Percentiles rank a stretch among this genome's conserved stretches.
phyloP scores from a whole-genome alignment of 192 early-diverging fungal species.

The Coemansia asiatica region DNA sequence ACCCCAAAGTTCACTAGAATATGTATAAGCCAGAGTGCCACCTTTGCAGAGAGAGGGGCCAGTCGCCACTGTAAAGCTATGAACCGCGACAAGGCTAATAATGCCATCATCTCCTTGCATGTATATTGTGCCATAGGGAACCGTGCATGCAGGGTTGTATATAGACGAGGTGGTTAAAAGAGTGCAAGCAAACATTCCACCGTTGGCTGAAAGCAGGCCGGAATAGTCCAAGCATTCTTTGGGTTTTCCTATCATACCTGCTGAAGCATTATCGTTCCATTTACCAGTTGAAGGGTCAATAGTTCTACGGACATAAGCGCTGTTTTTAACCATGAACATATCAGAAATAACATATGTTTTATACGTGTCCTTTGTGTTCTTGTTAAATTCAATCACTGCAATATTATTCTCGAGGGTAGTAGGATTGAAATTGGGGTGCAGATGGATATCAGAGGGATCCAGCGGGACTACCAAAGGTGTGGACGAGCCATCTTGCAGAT shows the following conservation, averaged over 20 bases:
- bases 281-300: background rate
- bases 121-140: conserved; percentile 5
- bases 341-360: conserved; percentile 3
- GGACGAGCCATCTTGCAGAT: background rate
- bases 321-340: background rate
- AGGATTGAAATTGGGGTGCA: conserved; percentile 18
- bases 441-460: conserved; percentile 4
- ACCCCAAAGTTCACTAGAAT: background rate
- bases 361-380: conserved; percentile 8
- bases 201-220: background rate
- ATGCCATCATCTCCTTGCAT: background rate
- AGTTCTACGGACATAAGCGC: background rate
- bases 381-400: conserved; percentile 22
- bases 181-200: background rate
- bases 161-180: background rate
- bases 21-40: background rate
- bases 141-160: background rate
- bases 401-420: conserved; percentile 14
- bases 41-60: background rate
- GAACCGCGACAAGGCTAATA: background rate
- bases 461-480: background rate
- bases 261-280: background rate
- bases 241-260: background rate
- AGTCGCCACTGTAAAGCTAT: background rate
- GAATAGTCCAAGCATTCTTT: conserved; percentile 1